These are phyloP conservation scores for Pseudopyricularia javanii DNA, from an alignment of 2,329 filamentous ascomycete genomes.

Conservation along the genomic window DNA sequence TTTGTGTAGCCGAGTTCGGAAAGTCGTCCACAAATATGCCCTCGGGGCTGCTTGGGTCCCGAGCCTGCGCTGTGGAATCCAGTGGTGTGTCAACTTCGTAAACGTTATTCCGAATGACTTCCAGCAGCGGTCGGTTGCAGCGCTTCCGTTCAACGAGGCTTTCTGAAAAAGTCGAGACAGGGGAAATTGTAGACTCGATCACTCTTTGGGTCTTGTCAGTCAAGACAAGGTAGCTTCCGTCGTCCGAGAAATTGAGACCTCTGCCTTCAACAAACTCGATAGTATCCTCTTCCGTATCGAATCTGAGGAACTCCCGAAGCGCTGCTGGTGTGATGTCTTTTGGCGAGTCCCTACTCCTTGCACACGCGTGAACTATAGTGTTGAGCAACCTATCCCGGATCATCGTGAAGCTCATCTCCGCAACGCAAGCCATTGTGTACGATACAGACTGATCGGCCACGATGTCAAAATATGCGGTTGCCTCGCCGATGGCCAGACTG, in stretches of 20 bases:
- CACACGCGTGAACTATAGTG: conserved; percentile 40
- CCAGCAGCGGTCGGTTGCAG: conserved; percentile 33
- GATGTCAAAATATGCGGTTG: conserved; percentile 45
- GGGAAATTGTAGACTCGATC: conserved; percentile 14
- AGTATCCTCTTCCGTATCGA: conserved; percentile 56
- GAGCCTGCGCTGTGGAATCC: background rate
- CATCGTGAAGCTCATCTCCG: conserved; percentile 53
- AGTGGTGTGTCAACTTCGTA: conserved; percentile 22
- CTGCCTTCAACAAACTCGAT: conserved; percentile 51
- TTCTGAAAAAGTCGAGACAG: conserved; percentile 38
- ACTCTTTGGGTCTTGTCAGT: conserved; percentile 15
- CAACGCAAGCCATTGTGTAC: conserved; percentile 59
- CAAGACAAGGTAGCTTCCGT: conserved; percentile 27
- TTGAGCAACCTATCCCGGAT: conserved; percentile 46
- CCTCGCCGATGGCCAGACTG: conserved; percentile 1
- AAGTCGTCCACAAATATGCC: conserved; percentile 13
- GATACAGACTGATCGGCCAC: conserved; percentile 43
- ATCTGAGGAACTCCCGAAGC: conserved; percentile 47
- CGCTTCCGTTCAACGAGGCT: conserved; percentile 49
- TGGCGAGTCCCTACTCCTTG: conserved; percentile 41
- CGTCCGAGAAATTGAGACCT: conserved; percentile 36
- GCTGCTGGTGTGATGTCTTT: conserved; percentile 46
- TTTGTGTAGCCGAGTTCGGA: background rate
- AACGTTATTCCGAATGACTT: conserved; percentile 43
- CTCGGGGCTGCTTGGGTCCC: conserved; percentile 7